Conservation (phyloP, 2,329 filamentous ascomycete species). For the Fusarium torulosum region DNA sequence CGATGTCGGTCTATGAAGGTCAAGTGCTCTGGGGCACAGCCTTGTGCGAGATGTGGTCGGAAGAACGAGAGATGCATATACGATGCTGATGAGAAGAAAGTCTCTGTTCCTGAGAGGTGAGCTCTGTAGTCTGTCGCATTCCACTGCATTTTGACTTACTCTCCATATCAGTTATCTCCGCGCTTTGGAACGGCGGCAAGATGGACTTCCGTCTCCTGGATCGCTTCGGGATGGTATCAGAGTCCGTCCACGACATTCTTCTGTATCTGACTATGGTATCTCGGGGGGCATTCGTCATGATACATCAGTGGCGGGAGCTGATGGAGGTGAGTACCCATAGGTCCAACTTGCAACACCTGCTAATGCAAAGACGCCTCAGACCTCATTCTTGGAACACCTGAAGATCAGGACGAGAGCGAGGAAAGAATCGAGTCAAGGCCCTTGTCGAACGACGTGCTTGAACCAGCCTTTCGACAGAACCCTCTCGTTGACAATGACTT, state of each 20-base stretch:
- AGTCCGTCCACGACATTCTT: constrained; percentile 29
- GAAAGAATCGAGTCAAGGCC: constrained; percentile 12
- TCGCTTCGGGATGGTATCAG: not conserved
- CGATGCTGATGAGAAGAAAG: constrained; percentile 43
- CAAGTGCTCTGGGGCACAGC: constrained; percentile 45
- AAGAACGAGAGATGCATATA: constrained; percentile 45
- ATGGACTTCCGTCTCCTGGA: constrained; percentile 27
- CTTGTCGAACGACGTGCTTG: constrained; percentile 26
- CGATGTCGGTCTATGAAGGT: constrained; percentile 48
- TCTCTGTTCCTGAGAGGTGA: constrained; percentile 45
- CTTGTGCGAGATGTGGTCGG: constrained; percentile 43
- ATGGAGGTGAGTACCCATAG: constrained; percentile 9
- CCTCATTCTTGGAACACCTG: constrained; percentile 19
- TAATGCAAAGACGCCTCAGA: not conserved
- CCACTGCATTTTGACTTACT: not conserved
- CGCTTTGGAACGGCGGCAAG: constrained; percentile 40
- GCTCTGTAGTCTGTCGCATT: not conserved
- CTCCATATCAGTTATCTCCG: constrained; percentile 38
- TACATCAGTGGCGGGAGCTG: not conserved
- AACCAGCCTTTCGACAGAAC: constrained; percentile 44
- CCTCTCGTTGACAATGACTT: constrained; percentile 46
- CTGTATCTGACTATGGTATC: constrained; percentile 38
- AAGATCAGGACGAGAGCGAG: not conserved
- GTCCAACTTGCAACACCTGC: accelerated
- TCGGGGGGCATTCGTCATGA: constrained; percentile 5